Evolutionary conservation across 2,329 filamentous ascomycete species (phyloP).

Genomic region (Aspergillus aculeatus): DNA sequence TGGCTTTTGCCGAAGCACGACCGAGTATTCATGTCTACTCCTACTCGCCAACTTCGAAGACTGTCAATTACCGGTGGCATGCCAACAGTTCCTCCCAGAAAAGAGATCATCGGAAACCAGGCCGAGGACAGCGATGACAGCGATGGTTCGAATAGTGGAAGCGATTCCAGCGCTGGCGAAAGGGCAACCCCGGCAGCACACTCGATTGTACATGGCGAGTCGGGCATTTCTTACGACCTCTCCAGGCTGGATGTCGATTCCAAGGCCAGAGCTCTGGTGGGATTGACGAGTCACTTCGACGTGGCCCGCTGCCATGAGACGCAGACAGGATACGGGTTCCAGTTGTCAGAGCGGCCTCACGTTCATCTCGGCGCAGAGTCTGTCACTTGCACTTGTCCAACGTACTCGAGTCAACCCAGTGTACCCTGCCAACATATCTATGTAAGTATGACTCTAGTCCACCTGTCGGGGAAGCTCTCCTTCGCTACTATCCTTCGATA

Average conservation of each 20-base stretch:
- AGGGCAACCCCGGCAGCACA: slow-evolving; percentile 18
- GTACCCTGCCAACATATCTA: slow-evolving; percentile 45
- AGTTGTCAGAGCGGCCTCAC: slow-evolving; percentile 35
- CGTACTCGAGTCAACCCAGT: slow-evolving; percentile 29
- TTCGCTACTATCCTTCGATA: not conserved
- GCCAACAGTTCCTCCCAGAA: slow-evolving; percentile 29
- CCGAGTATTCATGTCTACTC: slow-evolving; percentile 37
- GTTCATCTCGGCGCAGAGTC: slow-evolving; percentile 33
- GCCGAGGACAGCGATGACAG: slow-evolving; percentile 19
- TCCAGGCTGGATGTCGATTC: slow-evolving; percentile 30
- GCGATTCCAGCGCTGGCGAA: slow-evolving; percentile 18
- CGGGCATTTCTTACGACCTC: slow-evolving; percentile 39
- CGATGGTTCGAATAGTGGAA: slow-evolving; percentile 11
- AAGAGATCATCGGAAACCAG: slow-evolving; percentile 20
- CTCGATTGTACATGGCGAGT: slow-evolving; percentile 29
- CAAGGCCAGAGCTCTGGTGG: slow-evolving; percentile 34
- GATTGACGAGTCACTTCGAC: slow-evolving; percentile 34
- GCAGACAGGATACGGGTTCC: slow-evolving; percentile 37
- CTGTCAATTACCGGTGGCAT: slow-evolving; percentile 41
- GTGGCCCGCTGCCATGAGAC: slow-evolving; percentile 35
- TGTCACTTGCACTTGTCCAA: slow-evolving; percentile 38
- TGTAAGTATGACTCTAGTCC: slow-evolving; percentile 29
- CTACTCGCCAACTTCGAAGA: slow-evolving; percentile 39
- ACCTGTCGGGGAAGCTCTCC: not conserved
- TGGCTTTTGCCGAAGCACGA: not conserved